Evolutionary conservation across 2,329 filamentous ascomycete genomes (phyloP).

Genomic region (Capronia coronata): DNA sequence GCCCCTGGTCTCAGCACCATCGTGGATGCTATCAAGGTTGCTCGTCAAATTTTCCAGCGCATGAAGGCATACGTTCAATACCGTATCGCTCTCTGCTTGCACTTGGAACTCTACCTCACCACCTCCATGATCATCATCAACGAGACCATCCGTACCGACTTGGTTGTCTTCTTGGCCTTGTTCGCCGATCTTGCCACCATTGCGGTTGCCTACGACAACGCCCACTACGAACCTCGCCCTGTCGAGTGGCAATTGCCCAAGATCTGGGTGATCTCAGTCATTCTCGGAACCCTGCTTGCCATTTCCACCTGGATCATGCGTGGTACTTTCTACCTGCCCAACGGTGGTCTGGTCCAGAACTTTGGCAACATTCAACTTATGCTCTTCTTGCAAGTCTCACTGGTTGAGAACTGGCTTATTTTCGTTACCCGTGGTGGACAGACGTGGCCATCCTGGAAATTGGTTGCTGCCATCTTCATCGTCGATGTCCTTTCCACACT

Average conservation of each 20-base stretch:
- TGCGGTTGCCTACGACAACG: conserved; percentile 72
- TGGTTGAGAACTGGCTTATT: conserved; percentile 94
- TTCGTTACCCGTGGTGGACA: conserved; percentile 84
- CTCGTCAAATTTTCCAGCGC: conserved; percentile 69
- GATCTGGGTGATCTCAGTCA: conserved; percentile 69
- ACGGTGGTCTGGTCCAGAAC: conserved; percentile 68
- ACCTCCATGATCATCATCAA: conserved; percentile 75
- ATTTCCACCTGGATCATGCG: conserved; percentile 67
- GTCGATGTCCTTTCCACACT: conserved; percentile 67
- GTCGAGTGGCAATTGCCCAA: conserved; percentile 77
- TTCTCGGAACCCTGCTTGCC: conserved; percentile 63
- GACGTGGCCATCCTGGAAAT: conserved; percentile 69
- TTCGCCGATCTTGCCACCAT: conserved; percentile 76
- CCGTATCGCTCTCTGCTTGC: conserved; percentile 67
- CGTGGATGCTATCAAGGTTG: conserved; percentile 66
- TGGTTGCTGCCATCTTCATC: conserved; percentile 62
- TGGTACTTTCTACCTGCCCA: conserved; percentile 60
- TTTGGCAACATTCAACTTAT: conserved; percentile 69
- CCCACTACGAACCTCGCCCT: conserved; percentile 65
- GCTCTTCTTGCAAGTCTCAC: conserved; percentile 82
- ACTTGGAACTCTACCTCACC: conserved; percentile 69
- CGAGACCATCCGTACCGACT: conserved; percentile 64
- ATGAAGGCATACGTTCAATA: conserved; percentile 75
- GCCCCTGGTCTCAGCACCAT: conserved; percentile 66
- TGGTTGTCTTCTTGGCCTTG: conserved; percentile 72